A percentile compares a stretch with the other conserved stretches of the same genome.
Conservation (phyloP, 495 filamentous ascomycete species). For the Trichocladium antarcticum region DNA sequence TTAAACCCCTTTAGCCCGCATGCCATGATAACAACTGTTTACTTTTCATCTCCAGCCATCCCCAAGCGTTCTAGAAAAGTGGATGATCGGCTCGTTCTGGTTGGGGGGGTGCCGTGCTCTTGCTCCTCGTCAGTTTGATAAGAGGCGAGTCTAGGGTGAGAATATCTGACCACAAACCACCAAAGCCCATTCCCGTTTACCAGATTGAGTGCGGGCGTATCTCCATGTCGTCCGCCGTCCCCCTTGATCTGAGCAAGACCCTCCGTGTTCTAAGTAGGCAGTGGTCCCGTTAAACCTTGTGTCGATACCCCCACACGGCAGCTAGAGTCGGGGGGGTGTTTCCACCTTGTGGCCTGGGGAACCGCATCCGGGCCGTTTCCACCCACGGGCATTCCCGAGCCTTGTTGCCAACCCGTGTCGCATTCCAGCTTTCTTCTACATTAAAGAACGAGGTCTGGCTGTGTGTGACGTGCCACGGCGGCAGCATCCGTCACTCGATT, state of each 20-base stretch:
- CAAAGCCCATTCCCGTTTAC: not conserved
- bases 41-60: conserved; percentile 11
- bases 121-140: conserved; percentile 4
- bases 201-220: no score
- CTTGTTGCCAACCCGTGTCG: conserved; percentile 5
- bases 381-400: conserved; percentile 9
- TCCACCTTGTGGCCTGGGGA: not conserved
- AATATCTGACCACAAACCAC: not conserved
- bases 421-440: not conserved
- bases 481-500: not conserved
- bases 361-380: conserved; percentile 7
- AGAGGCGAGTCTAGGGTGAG: not conserved
- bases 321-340: not conserved
- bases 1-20: conserved; percentile 43
- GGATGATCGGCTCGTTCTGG: conserved; percentile 35
- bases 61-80: conserved; percentile 32
- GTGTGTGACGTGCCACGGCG: not conserved
- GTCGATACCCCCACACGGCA: not conserved
- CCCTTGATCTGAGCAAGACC: not conserved
- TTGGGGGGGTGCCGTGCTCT: no score
- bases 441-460: not conserved
- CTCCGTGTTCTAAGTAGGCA: not conserved
- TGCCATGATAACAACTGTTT: conserved; percentile 9
- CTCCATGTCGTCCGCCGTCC: no score
- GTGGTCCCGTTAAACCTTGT: no score